Evolutionary conservation across 2,329 filamentous ascomycete species (phyloP), one percentile per base, ranked within the genome.

Genomic region (Magnaporthiopsis incrustans): DNA sequence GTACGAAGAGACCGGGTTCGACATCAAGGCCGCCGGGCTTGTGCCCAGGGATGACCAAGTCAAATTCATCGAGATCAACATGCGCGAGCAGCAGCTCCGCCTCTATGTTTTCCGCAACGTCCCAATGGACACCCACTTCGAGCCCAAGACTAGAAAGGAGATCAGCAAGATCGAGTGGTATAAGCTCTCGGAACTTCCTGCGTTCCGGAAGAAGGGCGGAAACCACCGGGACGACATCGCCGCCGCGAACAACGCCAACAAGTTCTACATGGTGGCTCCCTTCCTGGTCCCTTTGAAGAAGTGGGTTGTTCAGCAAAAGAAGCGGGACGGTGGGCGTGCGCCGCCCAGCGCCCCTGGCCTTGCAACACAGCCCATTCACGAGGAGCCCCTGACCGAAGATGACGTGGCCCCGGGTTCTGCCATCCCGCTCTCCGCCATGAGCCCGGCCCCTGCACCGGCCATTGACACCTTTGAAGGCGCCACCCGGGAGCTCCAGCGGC

Each of bases 101-200:
- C 83, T 99, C 50, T 99, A 95, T 73, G 90, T 98, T 61, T 96
- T 99, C 73, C 87, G 92, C 63, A 88, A 92, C 67, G 87, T 99
- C 3, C 91, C 92, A 18, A 90, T 90, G 81, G 88, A 97, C 70
- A 94, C 92, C 0, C 76, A 87, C 66, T 99, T 99, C 72, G 90
- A 94, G 74, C 91, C 96, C 4, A 88, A 88, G 69, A 98, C 95
- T 7, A 84, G 96, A 64, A 98, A 98, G 76, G 96, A 99, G 75
- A 99, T 99, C 72, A 96, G 94, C 77, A 96, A 92, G 77, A 97
- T 99, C 66, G 82, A 91, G 73, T 99, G 95, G 95, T 97, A 96
- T 78, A 91, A 88, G 69, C 80, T 99, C 57, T 90, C 89, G 0
- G 92, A 97, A 66, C 82, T 99, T 32, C 94, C 95, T 0, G 91